Evolutionary conservation across 176 grass and related monocot species (phyloP).

Genomic region (bread wheat (Triticum aestivum)): IWGSC_CS_RefSeq_v2.1 NC_057812.1:573993990-573994489

Average conservation of each 20-base stretch:
- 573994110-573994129: constrained; percentile 82
- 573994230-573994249: constrained; percentile 54
- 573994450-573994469: no score
- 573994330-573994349: constrained; percentile 10
- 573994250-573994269: constrained; percentile 54
- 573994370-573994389: constrained; percentile 1
- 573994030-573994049: constrained; percentile 84
- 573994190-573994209: constrained; percentile 79
- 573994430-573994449: neutral
- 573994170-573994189: constrained; percentile 94
- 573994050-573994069: constrained; percentile 96
- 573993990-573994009: neutral
- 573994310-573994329: neutral
- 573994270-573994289: constrained; percentile 43
- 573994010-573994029: neutral
- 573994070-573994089: constrained; percentile 90
- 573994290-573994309: no score
- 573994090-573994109: constrained; percentile 88
- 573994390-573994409: neutral
- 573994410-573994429: neutral
- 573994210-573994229: constrained; percentile 80
- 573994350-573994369: neutral
- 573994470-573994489: no score
- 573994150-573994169: constrained; percentile 94
- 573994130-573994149: constrained; percentile 88